Evolutionary conservation across 257 asterid species (phyloP).

Genomic region (Linderniella brevidens): DNA sequence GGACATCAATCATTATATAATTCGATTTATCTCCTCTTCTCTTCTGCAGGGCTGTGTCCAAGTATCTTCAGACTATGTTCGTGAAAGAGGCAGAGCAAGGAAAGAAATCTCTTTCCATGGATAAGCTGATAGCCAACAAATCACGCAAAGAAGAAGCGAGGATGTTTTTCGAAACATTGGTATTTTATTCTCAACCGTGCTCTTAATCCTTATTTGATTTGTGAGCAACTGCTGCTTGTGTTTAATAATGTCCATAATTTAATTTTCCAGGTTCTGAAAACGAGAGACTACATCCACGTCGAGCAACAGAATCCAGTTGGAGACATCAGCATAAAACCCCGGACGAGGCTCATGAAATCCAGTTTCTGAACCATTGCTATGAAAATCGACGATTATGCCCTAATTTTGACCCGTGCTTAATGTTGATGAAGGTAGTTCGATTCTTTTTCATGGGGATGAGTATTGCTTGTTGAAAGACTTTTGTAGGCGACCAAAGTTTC

Average conservation of each 20-base stretch:
- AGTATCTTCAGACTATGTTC: constrained; percentile 65
- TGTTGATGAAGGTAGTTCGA: no score
- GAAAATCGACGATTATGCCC: no score
- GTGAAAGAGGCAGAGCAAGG: constrained; percentile 53
- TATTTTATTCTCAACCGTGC: constrained; percentile 10
- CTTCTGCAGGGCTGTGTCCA: constrained; percentile 65
- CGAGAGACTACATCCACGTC: constrained; percentile 37
- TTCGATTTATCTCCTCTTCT: not conserved
- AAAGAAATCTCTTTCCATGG: constrained; percentile 42
- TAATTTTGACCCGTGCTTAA: no score
- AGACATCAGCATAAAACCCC: constrained; percentile 21
- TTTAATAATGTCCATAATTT: no score
- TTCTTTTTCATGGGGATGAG: no score
- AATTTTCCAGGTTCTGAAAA: constrained; percentile 35
- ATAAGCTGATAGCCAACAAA: constrained; percentile 55
- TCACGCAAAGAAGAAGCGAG: constrained; percentile 92
- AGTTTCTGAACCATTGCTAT: constrained; percentile 11
- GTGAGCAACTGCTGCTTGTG: no score
- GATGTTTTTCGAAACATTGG: constrained; percentile 93
- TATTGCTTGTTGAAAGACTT: no score
- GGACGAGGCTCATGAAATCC: constrained; percentile 25
- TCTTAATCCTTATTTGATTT: no score
- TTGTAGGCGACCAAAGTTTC: no score
- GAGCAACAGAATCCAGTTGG: constrained; percentile 30
- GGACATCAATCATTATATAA: no score